Percentiles rank a stretch among this genome's conserved stretches.
phyloP scores from a whole-genome alignment of 1,284 basidiomycete genomes.

The Ganoderma lingzhi region DNA sequence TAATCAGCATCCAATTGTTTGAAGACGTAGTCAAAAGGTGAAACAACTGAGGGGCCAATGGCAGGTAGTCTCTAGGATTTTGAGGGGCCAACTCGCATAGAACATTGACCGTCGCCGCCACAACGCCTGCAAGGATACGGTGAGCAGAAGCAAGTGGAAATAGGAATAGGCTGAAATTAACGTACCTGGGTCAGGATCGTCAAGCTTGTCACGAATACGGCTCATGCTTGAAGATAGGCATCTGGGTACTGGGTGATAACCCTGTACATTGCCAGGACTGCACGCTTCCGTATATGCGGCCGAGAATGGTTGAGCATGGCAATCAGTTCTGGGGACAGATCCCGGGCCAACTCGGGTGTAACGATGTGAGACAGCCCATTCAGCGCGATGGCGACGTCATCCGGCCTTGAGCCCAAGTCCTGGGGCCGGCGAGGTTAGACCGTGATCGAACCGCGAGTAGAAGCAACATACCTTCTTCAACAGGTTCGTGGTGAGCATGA shows the following conservation, averaged over 20 bases:
- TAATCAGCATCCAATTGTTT: slow-evolving; percentile 99
- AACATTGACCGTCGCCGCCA: slow-evolving; percentile 93
- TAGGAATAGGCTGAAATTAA: slow-evolving; percentile 9
- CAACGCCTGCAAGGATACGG: slow-evolving; percentile 63
- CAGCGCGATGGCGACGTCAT: slow-evolving; percentile 84
- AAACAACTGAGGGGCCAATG: slow-evolving; percentile 93
- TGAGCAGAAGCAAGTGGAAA: background rate
- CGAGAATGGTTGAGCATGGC: slow-evolving; percentile 93
- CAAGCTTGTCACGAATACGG: slow-evolving; percentile 84
- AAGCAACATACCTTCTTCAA: slow-evolving; percentile 87
- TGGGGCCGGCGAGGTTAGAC: slow-evolving; percentile 41
- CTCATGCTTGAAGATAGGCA: slow-evolving; percentile 71
- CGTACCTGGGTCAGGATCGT: slow-evolving; percentile 85
- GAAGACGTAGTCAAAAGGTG: slow-evolving; percentile 93
- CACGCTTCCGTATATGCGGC: slow-evolving; percentile 89
- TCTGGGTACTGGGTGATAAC: slow-evolving; percentile 85
- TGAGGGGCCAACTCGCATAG: slow-evolving; percentile 91
- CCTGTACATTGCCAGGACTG: slow-evolving; percentile 85
- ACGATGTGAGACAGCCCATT: slow-evolving; percentile 92
- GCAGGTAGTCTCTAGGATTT: slow-evolving; percentile 82
- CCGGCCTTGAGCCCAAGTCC: slow-evolving; percentile 84
- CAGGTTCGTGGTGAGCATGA: slow-evolving; percentile 97
- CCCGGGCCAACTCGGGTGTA: slow-evolving; percentile 88
- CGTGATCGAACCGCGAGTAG: background rate
- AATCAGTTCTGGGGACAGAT: slow-evolving; percentile 88